Base-by-base conservation (phyloP, 768 basidiomycete species). In the Cytidiella melzeri region DNA sequence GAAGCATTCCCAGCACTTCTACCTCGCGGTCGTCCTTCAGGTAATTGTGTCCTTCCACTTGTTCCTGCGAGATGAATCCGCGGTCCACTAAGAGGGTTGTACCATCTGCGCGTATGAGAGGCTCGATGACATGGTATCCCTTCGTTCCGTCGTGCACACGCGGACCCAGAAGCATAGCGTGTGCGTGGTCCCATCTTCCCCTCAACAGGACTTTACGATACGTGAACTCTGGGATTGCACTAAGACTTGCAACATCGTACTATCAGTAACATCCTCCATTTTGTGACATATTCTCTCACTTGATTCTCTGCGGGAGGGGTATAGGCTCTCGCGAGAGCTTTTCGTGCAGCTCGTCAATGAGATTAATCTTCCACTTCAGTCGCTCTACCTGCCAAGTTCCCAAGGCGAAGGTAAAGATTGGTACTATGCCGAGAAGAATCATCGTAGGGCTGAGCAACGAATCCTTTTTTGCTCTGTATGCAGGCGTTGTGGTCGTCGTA, bases 341-440 rank as follows among this genome's bases (percentile, higher is more conserved):
- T 66, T 89, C 83, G 63, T 96, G 87, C 28, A 98, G 74, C 60
- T 97, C 90, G 56, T 96, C 90, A 54, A 98, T 97, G 44, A 99
- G 74, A 45, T 81, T 79, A 40, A 95, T 73, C 68, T 99, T 99
- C 96, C 96, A 99, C 64, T 89, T 80, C 25, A 98, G 76, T 42
- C 96, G 81, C 58, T 90, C 79, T 26, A 99, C 71, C 68, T 99
- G 96, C 95, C 95, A 98, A 18, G 81, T 79, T 15, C 96, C 95
- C 53, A 99, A 72, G 13, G 76, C 86, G 56, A 93, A 92, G 0
- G 92, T 92, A 62, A 96, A 83, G 52, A 97, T 70, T 1, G 96
- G 96, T 48, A 96, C 87, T 57, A 87, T 77, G 26, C 90, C 89
- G 51, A 93, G 70, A 25, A 92, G 66, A 18, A 88, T 54, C 72